Evolutionary conservation across 2,329 filamentous ascomycete genomes (phyloP).

Genomic region (Neonectria coccinea): DNA sequence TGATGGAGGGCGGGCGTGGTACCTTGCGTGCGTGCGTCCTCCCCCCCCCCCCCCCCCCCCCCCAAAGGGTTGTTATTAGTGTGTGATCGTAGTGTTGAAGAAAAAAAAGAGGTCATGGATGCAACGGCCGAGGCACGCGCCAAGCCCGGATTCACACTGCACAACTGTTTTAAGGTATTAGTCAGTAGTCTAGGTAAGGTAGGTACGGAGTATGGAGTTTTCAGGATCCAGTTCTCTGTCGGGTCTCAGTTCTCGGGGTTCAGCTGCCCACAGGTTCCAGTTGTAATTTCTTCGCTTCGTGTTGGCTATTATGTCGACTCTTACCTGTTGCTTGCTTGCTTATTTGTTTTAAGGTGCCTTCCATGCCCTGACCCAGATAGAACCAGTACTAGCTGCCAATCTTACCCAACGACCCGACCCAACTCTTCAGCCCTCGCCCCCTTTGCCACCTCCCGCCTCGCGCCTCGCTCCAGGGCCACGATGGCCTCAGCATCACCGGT

Average conservation of each 20-base stretch:
- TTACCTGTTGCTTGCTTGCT: no score
- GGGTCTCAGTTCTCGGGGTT: constrained; percentile 14
- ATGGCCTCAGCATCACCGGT: constrained; percentile 36
- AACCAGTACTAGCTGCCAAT: no score
- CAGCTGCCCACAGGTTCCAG: constrained; percentile 5
- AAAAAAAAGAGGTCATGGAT: constrained; percentile 19
- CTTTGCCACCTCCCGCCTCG: constrained; percentile 23
- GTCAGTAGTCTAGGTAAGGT: neutral
- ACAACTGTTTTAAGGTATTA: constrained; percentile 11
- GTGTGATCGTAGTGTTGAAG: constrained; percentile 21
- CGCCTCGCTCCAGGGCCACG: constrained; percentile 27
- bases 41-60: no score
- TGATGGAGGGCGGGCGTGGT: constrained; percentile 34
- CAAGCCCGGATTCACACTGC: constrained; percentile 6
- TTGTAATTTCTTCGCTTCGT: neutral
- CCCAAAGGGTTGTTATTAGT: neutral
- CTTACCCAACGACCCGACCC: no score
- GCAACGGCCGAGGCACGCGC: constrained; percentile 14
- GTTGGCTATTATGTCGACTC: no score
- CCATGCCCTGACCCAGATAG: no score
- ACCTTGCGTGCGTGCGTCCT: constrained; percentile 29
- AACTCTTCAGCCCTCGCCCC: neutral
- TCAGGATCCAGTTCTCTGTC: neutral
- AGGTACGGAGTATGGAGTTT: neutral
- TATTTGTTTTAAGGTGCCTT: no score